Percentiles rank a stretch among this genome's conserved stretches.
These are phyloP conservation scores for Periconia sp. DNA, from an alignment of 2,329 filamentous ascomycete genomes.

Conservation along the genomic window DNA sequence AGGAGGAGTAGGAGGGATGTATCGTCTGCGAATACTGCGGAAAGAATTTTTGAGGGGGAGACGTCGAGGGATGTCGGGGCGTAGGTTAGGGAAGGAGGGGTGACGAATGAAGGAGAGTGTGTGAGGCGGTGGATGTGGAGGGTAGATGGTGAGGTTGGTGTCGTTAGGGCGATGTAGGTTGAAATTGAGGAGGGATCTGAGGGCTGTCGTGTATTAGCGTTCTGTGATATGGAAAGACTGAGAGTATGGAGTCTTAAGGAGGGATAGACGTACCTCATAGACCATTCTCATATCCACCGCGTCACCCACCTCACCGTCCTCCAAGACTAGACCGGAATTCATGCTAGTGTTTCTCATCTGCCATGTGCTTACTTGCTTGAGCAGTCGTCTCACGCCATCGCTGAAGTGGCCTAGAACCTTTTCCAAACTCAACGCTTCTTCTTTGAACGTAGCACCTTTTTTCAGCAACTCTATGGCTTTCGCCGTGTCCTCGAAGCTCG, in stretches of 20 bases:
- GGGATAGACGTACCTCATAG: slow-evolving; percentile 49
- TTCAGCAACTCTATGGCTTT: slow-evolving; percentile 44
- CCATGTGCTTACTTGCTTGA: slow-evolving; percentile 52
- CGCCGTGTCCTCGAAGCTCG: slow-evolving; percentile 39
- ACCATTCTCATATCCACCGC: slow-evolving; percentile 65
- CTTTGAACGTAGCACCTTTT: slow-evolving; percentile 51
- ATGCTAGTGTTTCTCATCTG: slow-evolving; percentile 64
- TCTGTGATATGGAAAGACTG: neutral
- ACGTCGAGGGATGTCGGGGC: slow-evolving; percentile 62
- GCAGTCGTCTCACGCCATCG: slow-evolving; percentile 37
- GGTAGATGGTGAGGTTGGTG: slow-evolving; percentile 10
- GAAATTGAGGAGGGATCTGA: slow-evolving; percentile 15
- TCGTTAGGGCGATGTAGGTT: slow-evolving; percentile 33
- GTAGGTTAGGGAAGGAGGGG: slow-evolving; percentile 36
- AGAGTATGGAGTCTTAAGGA: slow-evolving; percentile 2
- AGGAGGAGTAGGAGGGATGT: slow-evolving; percentile 66
- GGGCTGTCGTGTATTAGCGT: slow-evolving; percentile 9
- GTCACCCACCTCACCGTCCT: slow-evolving; percentile 45
- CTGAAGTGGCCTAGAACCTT: slow-evolving; percentile 39
- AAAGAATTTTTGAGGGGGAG: slow-evolving; percentile 54
- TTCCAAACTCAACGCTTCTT: slow-evolving; percentile 49
- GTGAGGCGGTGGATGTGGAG: slow-evolving; percentile 40
- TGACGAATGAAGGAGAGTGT: slow-evolving; percentile 49
- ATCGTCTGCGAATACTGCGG: slow-evolving; percentile 73
- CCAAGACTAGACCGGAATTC: slow-evolving; percentile 65